A percentile compares a stretch with the other conserved stretches of the same genome.
Conservation (phyloP, 2,329 filamentous ascomycete genomes). For the Rhynchosporium agropyri region DNA sequence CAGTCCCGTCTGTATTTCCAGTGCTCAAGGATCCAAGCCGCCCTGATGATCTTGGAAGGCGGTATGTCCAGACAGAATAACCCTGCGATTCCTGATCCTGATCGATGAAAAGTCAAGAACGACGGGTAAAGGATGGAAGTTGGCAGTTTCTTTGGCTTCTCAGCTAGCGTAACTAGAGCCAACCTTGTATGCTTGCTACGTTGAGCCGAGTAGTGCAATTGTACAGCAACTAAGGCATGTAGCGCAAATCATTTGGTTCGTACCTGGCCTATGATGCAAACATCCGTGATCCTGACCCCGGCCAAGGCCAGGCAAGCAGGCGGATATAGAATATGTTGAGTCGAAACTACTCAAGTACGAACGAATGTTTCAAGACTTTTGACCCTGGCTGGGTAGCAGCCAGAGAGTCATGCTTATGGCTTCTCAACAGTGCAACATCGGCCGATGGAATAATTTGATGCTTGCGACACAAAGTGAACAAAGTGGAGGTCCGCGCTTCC, state of each 20-base stretch:
- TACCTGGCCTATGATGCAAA: conserved; percentile 17
- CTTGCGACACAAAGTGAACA: background rate
- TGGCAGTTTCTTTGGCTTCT: conserved; percentile 16
- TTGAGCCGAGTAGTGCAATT: background rate
- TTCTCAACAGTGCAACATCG: background rate
- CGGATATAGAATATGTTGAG: background rate
- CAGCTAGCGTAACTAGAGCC: conserved; percentile 2
- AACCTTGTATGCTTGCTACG: background rate
- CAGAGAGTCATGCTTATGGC: background rate
- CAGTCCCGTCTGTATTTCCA: background rate
- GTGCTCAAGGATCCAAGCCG: background rate
- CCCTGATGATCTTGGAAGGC: background rate
- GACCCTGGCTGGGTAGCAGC: background rate
- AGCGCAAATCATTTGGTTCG: conserved; percentile 1
- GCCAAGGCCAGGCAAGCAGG: background rate
- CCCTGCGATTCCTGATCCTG: background rate
- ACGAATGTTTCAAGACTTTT: conserved; percentile 1
- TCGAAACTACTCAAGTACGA: conserved; percentile 6
- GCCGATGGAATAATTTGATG: background rate
- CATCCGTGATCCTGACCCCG: conserved; percentile 7
- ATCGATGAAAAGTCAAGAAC: conserved; percentile 6
- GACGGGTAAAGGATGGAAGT: background rate
- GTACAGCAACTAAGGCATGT: background rate
- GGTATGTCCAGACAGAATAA: background rate
- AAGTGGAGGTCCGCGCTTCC: background rate